Percentiles rank a stretch among this genome's conserved stretches.
Evolutionary conservation across 768 basidiomycete species (phyloP).

Genomic region (Lentinula aciculospora): DNA sequence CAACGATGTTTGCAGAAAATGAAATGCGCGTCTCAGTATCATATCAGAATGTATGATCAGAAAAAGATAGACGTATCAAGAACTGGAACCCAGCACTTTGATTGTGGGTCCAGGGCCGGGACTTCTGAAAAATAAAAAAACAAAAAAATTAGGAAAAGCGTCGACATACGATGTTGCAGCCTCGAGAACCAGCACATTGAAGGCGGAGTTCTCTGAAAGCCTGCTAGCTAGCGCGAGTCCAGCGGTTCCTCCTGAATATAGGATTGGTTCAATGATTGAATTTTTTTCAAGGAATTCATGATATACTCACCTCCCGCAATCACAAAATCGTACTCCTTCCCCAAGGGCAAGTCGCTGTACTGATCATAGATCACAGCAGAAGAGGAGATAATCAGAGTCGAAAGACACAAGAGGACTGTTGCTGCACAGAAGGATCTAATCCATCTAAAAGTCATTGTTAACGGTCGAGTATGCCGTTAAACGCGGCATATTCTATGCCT

Average conservation of each 20-base stretch:
- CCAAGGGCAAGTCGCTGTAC: not conserved
- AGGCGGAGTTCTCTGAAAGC: slow-evolving; percentile 27
- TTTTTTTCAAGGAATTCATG: not conserved
- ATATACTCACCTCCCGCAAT: slow-evolving; percentile 10
- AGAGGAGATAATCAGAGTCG: not conserved
- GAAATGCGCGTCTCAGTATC: too few species aligned
- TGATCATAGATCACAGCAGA: not conserved
- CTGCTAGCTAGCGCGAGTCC: slow-evolving; percentile 35
- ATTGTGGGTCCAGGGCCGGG: not conserved
- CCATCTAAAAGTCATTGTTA: not conserved
- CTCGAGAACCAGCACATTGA: slow-evolving; percentile 29
- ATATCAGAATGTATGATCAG: not conserved
- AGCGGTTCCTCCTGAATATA: slow-evolving; percentile 16
- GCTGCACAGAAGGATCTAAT: not conserved
- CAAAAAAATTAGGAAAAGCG: not conserved
- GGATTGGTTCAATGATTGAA: not conserved
- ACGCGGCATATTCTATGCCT: not conserved
- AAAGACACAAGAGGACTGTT: not conserved
- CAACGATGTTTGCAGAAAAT: too few species aligned
- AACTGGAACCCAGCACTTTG: not conserved
- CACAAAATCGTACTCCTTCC: slow-evolving; percentile 10
- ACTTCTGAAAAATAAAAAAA: not conserved
- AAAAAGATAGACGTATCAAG: slow-evolving; percentile 6
- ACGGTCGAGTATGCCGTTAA: not conserved
- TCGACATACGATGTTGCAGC: slow-evolving; percentile 15